A percentile compares a stretch with the other conserved stretches of the same genome.
Conservation (phyloP, 371 early-diverging fungal genomes). For the Dinochytrium kinnereticum region DNA sequence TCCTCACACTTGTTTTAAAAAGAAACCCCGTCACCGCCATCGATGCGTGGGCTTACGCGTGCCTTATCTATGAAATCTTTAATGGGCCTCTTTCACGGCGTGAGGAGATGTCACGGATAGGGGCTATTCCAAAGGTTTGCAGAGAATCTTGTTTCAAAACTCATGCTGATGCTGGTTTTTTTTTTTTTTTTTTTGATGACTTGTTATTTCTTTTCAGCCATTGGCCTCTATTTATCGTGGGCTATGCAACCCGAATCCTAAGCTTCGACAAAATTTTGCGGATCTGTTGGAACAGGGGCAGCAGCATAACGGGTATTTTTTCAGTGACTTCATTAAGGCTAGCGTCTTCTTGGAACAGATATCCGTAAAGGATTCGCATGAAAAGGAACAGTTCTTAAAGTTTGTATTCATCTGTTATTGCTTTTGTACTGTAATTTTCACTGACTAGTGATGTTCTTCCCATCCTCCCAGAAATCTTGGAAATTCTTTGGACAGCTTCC, state of each 20-base stretch:
- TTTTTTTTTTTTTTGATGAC: neutral
- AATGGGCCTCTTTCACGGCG: slow-evolving; percentile 69
- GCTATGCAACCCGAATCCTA: slow-evolving; percentile 54
- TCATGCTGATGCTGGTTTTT: too few species aligned
- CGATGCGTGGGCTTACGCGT: slow-evolving; percentile 84
- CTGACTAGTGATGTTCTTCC: too few species aligned
- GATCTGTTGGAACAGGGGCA: slow-evolving; percentile 72
- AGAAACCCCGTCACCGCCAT: slow-evolving; percentile 50
- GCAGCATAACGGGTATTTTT: slow-evolving; percentile 71
- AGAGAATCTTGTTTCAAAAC: neutral
- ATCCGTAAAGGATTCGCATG: slow-evolving; percentile 80
- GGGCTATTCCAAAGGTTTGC: slow-evolving; percentile 64
- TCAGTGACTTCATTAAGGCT: slow-evolving; percentile 76
- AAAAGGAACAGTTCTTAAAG: slow-evolving; percentile 79
- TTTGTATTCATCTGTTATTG: slow-evolving; percentile 34
- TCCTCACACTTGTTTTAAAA: neutral
- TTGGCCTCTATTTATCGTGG: slow-evolving; percentile 26
- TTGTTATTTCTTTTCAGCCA: neutral
- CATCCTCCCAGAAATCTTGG: slow-evolving; percentile 58
- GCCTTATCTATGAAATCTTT: slow-evolving; percentile 79
- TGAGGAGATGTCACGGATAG: slow-evolving; percentile 64
- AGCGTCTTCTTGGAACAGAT: slow-evolving; percentile 86
- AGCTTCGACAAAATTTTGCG: slow-evolving; percentile 66
- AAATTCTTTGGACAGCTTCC: slow-evolving; percentile 70
- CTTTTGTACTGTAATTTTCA: too few species aligned